Evolutionary conservation across 768 basidiomycete species (phyloP), one percentile per base, ranked within the genome.

Genomic region (Lyophyllum atratum): DNA sequence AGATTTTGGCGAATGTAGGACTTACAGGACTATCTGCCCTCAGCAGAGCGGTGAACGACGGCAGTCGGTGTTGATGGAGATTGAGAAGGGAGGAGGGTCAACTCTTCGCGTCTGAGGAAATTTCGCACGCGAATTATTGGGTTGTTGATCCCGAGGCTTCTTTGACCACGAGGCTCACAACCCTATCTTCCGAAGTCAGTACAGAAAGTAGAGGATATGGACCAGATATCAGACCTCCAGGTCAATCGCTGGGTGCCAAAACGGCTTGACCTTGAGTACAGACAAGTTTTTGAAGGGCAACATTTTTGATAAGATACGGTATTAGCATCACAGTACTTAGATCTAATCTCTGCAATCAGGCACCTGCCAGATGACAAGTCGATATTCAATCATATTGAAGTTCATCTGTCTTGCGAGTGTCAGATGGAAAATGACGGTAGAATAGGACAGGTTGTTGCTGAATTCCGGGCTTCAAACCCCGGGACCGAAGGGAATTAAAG

Each of bases 141-240:
- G 34, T 10, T 33, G 21, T n/a, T 48, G 43, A 47, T 37, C 21
- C 21, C 17, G 10, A 17, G 28, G 12, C 39, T 25, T 44, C 25
- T 26, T 26, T 26, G 39, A 42, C 46, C 54, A 55, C 54, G 54
- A 55, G 54, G 46, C 54, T 49, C 54, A 48, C 47, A 37, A 54
- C 43, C 28, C 26, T 46, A 4, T 15, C 31, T 22, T 15, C 22
- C 47, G 10, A 49, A 37, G n/a, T n/a, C n/a, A n/a, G n/a, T n/a
- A 31, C 29, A 31, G 29, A 31, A 6, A 31, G 29, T 31, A 31
- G 6, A 31, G 29, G 6, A 6, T 11, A 31, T 31, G 29, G 6
- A 31, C 29, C 29, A 11, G 11, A 31, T 37, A 3, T 15, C 34
- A 9, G 14, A 12, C 14, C 34, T 37, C 4, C 34, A 9, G 17